Evolutionary conservation across 306 rosid species (phyloP).

Genomic region (Calophaca sinica): DNA sequence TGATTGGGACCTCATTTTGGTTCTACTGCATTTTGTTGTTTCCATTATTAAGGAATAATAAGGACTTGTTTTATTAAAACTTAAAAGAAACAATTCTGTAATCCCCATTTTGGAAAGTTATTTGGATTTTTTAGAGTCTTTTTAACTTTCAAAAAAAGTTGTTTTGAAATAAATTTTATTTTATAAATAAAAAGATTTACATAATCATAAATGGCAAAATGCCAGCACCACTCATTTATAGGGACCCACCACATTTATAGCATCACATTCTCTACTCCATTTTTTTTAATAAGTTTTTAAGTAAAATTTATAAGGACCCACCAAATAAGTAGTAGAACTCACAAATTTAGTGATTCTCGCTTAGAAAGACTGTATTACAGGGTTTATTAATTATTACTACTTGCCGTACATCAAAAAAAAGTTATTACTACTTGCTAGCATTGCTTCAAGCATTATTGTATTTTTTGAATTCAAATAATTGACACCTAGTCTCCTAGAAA

Average conservation of each 20-base stretch:
- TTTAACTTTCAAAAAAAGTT: background rate
- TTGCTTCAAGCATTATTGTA: background rate
- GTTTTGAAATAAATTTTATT: background rate
- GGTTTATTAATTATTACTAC: background rate
- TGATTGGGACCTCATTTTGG: constrained; percentile 1
- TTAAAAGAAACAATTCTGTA: background rate
- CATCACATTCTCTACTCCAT: background rate
- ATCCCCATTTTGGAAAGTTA: background rate
- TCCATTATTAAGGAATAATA: too few relatives aligned
- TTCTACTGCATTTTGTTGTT: constrained; percentile 15
- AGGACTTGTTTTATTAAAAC: too few relatives aligned
- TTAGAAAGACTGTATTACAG: too few relatives aligned
- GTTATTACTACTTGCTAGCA: background rate
- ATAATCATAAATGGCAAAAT: background rate
- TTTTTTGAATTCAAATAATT: background rate
- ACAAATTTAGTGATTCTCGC: background rate
- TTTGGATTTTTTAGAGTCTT: background rate
- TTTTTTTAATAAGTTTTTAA: background rate
- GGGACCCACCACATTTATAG: background rate
- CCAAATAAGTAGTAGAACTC: background rate
- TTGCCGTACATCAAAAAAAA: too few relatives aligned
- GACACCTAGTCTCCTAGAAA: background rate
- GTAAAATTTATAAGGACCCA: background rate
- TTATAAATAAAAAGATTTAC: background rate
- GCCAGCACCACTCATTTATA: background rate